Base-by-base conservation (phyloP, 352 stramenopile species). In the Blastocystis sp. region DNA sequence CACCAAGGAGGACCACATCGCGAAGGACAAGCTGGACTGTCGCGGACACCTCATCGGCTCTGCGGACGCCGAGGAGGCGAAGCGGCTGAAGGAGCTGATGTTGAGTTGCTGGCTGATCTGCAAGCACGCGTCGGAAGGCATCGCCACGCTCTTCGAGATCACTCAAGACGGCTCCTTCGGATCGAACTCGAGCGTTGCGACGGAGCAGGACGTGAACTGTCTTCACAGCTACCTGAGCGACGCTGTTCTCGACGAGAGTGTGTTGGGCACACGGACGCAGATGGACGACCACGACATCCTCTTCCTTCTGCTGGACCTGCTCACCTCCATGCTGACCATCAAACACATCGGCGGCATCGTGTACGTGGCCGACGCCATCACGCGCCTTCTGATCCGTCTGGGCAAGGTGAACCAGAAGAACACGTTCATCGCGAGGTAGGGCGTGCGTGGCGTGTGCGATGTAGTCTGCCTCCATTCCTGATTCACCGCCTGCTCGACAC, bases 331-430 rank as follows among this genome's bases (percentile, higher is more conserved):
- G 26, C 35, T 85, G 1, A 85, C 74, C 4, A 85, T 85, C 51
- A 85, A 85, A 41, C 74, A 85, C 60, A 85, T 85, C 31, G 74
- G 74, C 9, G 74, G 74, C n/a, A 85, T 85, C 35, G 61, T 85
- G 33, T 85, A 69, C 55, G 74, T 85, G 51, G 74, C 74, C 13
- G 74, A 85, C 2, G 74, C 74, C 3, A 85, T 85, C 33, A 67
- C 74, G 16, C 55, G 12, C 0, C 65, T 85, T 37, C 45, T 85
- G 37, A 61, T 45, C 4, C 74, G 60, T 45, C 41, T 85, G 3
- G 66, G n/a, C 26, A 3, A 29, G 4, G 10, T 85, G 37, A 45
- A 39, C 16, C 35, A 61, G 24, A 19, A 45, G 24, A 85, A 85
- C 66, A 9, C 35, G 3, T 70, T 85, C 21, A 2, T 85, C 3